A percentile compares a stretch with the other conserved stretches of the same genome.
Conservation (phyloP, 768 basidiomycete species). For the Kwoniella bestiolae region DNA sequence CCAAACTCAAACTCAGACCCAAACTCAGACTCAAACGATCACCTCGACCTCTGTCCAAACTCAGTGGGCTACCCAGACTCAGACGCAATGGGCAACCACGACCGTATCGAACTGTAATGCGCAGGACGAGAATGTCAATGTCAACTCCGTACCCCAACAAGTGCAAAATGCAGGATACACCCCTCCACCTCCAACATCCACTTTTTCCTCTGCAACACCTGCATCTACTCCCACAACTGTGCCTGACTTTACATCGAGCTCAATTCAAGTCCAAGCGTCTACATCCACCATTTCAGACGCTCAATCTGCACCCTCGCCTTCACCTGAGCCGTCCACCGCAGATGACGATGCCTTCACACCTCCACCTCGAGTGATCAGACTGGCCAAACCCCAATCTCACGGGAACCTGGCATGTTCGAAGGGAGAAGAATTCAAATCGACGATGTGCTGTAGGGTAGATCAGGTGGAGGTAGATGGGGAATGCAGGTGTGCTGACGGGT, state of each 20-base stretch:
- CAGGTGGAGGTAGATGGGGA: conserved; percentile 25
- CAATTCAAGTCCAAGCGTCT: too few species aligned
- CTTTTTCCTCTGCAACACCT: conserved; percentile 4
- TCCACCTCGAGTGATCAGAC: conserved; percentile 13
- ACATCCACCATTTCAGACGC: conserved; percentile 11
- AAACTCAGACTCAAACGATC: conserved; percentile 13
- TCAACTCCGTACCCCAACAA: conserved; percentile 9
- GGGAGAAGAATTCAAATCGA: conserved; percentile 17
- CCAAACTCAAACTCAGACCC: conserved; percentile 16
- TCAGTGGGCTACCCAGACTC: conserved; percentile 16
- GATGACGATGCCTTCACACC: conserved; percentile 13
- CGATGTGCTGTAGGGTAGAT: conserved; percentile 24
- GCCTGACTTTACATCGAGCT: too few species aligned
- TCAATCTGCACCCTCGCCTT: not conserved
- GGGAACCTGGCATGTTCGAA: conserved; percentile 1
- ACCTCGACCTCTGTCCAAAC: conserved; percentile 22
- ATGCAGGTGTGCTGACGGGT: conserved; percentile 28
- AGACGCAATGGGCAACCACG: conserved; percentile 14
- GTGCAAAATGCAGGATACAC: conserved; percentile 7
- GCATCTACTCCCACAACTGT: not conserved
- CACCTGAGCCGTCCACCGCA: not conserved
- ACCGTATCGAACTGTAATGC: conserved; percentile 8
- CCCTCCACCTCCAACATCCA: not conserved
- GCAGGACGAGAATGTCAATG: conserved; percentile 12
- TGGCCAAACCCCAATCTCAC: conserved; percentile 9